Evolutionary conservation across 1,284 basidiomycete genomes (phyloP).

Genomic region (Pseudozyma flocculosa): DNA sequence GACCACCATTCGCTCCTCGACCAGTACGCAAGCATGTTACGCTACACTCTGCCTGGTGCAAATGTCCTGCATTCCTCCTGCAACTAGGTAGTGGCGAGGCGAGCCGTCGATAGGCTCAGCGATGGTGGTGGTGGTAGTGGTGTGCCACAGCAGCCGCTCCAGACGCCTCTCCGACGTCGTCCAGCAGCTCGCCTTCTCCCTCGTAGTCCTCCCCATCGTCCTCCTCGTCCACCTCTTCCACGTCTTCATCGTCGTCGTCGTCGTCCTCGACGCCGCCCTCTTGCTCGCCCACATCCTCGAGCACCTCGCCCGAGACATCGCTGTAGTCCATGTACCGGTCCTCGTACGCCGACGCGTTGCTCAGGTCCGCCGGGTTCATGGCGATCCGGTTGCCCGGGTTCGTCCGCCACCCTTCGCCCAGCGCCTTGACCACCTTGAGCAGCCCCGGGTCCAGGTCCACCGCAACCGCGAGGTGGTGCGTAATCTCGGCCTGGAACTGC

Average conservation of each 20-base stretch:
- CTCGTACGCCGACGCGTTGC: constrained; percentile 1
- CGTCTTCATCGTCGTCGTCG: background rate
- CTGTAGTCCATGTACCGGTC: background rate
- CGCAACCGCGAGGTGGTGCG: constrained; percentile 44
- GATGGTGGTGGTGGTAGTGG: no score
- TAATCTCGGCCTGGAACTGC: constrained; percentile 38
- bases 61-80: no score
- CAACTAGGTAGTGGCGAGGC: no score
- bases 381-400: constrained; percentile 19
- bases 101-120: no score
- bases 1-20: no score
- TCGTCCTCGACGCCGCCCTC: background rate
- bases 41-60: no score
- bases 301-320: background rate
- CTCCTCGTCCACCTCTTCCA: no score
- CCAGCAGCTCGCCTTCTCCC: no score
- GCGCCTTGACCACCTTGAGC: constrained; percentile 31
- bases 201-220: no score
- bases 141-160: no score
- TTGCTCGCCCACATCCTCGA: background rate
- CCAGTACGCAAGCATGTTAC: no score
- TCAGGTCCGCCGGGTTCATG: constrained; percentile 9
- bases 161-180: no score
- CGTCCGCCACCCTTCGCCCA: constrained; percentile 36
- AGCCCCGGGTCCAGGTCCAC: constrained; percentile 44